Evolutionary conservation across 371 early-diverging fungal genomes (phyloP), one percentile per base, ranked within the genome.

Genomic region (Haplosporangium sp.): DNA sequence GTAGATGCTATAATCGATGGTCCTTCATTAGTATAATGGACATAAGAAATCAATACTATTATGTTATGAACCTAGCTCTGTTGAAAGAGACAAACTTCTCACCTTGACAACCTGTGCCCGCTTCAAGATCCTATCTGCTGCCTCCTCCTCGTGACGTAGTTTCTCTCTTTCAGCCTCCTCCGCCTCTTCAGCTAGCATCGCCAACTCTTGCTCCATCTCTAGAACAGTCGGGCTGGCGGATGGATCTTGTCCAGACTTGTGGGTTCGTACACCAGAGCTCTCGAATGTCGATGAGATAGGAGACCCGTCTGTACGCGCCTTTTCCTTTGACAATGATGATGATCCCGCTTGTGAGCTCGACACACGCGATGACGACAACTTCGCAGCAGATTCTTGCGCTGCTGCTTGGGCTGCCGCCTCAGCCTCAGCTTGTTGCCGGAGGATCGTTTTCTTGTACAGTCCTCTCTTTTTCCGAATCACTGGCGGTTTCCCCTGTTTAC

Each of bases 111-210:
- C 76, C 37, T 79, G 73, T 0, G 69, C 79, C 38, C 79, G 73
- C 21, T 72, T 72, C 20, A 72, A 51, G 14, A 69, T 69, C n/a
- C 75, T 55, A 50, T 72, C 73, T 18, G 72, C 73, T 41, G 76
- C 67, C 21, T 68, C 73, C 12, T 68, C 68, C 20, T 79, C 79
- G 10, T 69, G 65, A 1, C 68, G 67, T 47, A 53, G 67, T 40
- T 48, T 67, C 18, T 79, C 73, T 13, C 72, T 67, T 9, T 70
- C 76, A 0, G 29, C 29, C 29, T 29, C 50, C 20, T 50, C 50
- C 6, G 79, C 79, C 41, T 79, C 79, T 43, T 79, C 73, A 47
- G 72, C 72, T 2, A 79, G 55, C 79, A 79, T 79, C 23, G 72
- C 68, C 7, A 79, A 66, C 41, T 79, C 79, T 20, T 56, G 37